Percentiles rank a stretch among this genome's conserved stretches.
Conservation (phyloP, 164 flowering plant species). For the Chimonanthus praecox region DNA sequence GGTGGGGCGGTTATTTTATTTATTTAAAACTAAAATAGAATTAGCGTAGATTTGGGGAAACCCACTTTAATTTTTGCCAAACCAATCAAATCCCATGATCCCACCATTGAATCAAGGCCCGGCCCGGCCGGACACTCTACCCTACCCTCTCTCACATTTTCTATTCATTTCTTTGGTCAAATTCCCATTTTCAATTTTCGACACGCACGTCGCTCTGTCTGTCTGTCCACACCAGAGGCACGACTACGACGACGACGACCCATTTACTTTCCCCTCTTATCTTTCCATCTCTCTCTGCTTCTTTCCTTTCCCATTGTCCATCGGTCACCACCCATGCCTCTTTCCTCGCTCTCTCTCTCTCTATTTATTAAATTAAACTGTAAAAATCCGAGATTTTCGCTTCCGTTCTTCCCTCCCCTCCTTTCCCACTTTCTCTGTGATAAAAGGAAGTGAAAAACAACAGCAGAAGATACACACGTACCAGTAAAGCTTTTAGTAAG, state of each 20-base stretch:
- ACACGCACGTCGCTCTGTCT: constrained; percentile 13
- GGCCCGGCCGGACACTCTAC: neutral
- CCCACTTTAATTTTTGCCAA: neutral
- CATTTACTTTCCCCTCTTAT: neutral
- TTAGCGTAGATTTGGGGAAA: neutral
- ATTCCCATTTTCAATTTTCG: neutral
- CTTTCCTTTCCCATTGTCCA: neutral
- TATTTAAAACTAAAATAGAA: neutral
- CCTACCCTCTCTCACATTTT: no score
- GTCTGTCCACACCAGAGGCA: neutral
- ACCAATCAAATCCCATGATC: neutral
- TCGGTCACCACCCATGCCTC: neutral
- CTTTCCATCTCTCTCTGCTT: neutral
- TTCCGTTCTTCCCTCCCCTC: neutral
- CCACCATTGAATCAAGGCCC: neutral
- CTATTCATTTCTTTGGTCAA: constrained; percentile 1
- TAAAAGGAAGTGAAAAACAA: neutral
- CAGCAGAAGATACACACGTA: neutral
- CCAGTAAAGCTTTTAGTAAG: neutral
- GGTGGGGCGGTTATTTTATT: neutral
- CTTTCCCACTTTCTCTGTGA: neutral
- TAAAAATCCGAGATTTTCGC: neutral
- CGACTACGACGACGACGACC: neutral
- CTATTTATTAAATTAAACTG: neutral
- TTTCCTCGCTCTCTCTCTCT: neutral